Evolutionary conservation across 1,284 basidiomycete species (phyloP).

Genomic region (Rhodotorula sp.): DNA sequence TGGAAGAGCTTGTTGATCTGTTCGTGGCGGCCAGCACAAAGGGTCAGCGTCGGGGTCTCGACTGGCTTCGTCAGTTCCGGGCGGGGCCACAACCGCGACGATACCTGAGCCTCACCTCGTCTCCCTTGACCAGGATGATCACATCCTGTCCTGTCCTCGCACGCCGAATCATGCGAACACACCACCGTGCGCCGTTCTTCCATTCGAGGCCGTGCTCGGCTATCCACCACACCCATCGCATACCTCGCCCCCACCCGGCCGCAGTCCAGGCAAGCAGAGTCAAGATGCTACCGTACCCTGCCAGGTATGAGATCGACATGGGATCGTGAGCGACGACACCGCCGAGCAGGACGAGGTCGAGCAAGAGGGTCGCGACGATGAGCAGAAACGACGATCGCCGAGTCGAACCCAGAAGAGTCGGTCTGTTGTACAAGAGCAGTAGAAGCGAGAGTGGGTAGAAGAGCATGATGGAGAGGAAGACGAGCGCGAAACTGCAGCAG

Average conservation of each 20-base stretch:
- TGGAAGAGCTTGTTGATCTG: slow-evolving; percentile 64
- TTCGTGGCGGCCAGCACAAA: too few relatives aligned
- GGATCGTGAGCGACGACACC: slow-evolving; percentile 61
- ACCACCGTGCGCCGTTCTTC: slow-evolving; percentile 57
- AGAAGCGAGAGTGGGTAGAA: slow-evolving; percentile 63
- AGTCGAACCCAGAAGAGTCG: slow-evolving; percentile 54
- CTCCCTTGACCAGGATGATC: slow-evolving; percentile 60
- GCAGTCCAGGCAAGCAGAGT: slow-evolving; percentile 41
- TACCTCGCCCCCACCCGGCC: slow-evolving; percentile 58
- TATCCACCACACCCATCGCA: slow-evolving; percentile 56
- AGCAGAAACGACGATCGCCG: slow-evolving; percentile 52
- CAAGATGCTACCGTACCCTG: slow-evolving; percentile 51
- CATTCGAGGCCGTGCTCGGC: slow-evolving; percentile 55
- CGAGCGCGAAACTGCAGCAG: slow-evolving; percentile 47
- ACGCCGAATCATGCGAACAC: slow-evolving; percentile 55
- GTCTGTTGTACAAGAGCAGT: slow-evolving; percentile 63
- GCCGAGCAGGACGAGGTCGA: slow-evolving; percentile 57
- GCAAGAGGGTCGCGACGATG: slow-evolving; percentile 53
- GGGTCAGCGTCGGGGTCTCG: not conserved
- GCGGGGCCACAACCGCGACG: not conserved
- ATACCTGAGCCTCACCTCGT: slow-evolving; percentile 56
- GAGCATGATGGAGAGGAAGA: slow-evolving; percentile 64
- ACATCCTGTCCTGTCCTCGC: slow-evolving; percentile 58
- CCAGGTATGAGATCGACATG: slow-evolving; percentile 63
- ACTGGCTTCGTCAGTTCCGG: not conserved